Conservation (phyloP, 495 filamentous ascomycete species). For the Aspergillus hancockii region DNA sequence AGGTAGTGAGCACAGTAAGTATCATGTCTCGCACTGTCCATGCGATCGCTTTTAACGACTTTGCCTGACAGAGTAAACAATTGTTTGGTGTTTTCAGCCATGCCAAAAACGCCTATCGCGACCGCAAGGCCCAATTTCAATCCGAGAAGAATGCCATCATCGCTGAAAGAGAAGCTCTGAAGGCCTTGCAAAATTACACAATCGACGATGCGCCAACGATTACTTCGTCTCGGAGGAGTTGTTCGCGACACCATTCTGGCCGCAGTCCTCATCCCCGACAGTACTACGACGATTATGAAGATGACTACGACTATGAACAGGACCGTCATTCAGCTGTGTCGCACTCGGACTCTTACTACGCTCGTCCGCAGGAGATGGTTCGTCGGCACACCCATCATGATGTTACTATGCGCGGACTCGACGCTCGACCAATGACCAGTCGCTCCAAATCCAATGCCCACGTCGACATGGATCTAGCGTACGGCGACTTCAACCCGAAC, state of each 20-base stretch:
- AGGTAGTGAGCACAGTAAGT: slow-evolving; percentile 86
- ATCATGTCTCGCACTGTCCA: neutral
- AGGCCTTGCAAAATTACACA: slow-evolving; percentile 46
- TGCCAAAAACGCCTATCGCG: slow-evolving; percentile 79
- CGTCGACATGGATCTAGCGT: slow-evolving; percentile 87
- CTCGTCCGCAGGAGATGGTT: slow-evolving; percentile 31
- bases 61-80: slow-evolving; percentile 71
- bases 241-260: slow-evolving; percentile 35
- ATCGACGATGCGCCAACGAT: slow-evolving; percentile 54
- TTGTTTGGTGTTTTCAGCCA: slow-evolving; percentile 84
- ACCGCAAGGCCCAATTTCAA: slow-evolving; percentile 75
- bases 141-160: slow-evolving; percentile 61
- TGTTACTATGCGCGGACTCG: slow-evolving; percentile 29
- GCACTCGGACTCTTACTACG: slow-evolving; percentile 23
- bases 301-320: slow-evolving; percentile 36
- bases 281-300: slow-evolving; percentile 6
- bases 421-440: slow-evolving; percentile 26
- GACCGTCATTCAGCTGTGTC: slow-evolving; percentile 30
- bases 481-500: slow-evolving; percentile 58
- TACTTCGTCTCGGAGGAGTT: slow-evolving; percentile 43
- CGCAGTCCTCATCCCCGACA: slow-evolving; percentile 29
- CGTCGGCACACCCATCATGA: slow-evolving; percentile 51
- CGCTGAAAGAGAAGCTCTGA: slow-evolving; percentile 53
- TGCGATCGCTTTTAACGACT: neutral
- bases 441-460: slow-evolving; percentile 54